Evolutionary conservation across 2,329 filamentous ascomycete genomes (phyloP), one percentile per base, ranked within the genome.

Genomic region (Monosporascus sp.): DNA sequence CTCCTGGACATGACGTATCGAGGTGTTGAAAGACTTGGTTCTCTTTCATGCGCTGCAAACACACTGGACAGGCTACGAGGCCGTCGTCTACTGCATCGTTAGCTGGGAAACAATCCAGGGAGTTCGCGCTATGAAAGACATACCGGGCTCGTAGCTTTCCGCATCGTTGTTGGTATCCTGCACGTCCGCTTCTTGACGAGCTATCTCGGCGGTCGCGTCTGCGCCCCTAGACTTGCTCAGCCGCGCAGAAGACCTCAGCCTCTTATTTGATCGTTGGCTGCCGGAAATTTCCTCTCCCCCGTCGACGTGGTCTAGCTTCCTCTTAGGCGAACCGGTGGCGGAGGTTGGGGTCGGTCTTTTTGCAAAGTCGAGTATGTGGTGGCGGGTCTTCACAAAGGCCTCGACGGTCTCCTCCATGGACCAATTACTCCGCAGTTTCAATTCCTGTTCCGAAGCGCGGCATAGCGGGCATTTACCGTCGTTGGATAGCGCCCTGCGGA

Each of bases 391-490:
- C 59, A 82, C 76, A 61, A 97, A 99, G 1, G 85, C 82, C 40
- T 90, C 85, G 8, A 96, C 89, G 1, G 93, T 79, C 66, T 97
- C 92, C 65, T 94, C 85, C 59, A 97, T 76, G 0, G 87, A 85
- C 81, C 87, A 89, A 69, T 97, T 97, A 47, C 87, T 86, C 54
- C 91, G 81, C 61, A 99, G 68, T 69, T 90, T 94, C 56, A 90
- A 81, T 67, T 93, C 91, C 68, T 97, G 91, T 61, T 96, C 90
- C 1, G 77, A 71, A 6, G 83, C 76, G 50, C 91, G 85, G 71
- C 94, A 99, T 1, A 90, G 78, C 0, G 94, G 94, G 64, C 94
- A 99, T 71, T 88, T 91, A 8, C 91, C 89, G 60, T 97, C 91
- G 34, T 83, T 81, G 2, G 87, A 86, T 1, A 99, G 79, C 56